Base-by-base conservation (phyloP, 352 stramenopile genomes). In the Phytophthora palmivora region DNA sequence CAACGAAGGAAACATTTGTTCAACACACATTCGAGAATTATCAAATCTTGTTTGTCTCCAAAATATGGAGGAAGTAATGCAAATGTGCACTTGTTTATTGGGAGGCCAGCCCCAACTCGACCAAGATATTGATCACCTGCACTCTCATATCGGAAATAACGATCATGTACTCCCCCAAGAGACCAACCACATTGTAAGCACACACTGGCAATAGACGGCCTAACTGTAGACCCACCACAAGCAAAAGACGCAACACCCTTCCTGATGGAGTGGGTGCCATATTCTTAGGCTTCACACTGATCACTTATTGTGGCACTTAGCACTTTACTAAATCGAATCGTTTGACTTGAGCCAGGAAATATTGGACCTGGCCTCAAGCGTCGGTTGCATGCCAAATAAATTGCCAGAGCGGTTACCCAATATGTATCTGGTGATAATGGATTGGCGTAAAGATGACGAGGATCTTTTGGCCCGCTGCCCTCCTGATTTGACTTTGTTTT, bases 211-310 rank as follows among this genome's bases (percentile, higher is more conserved):
- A 65, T 65, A 1, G 48, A 62, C 5, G 53, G 54, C 3, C 54
- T 54, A 28, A 43, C 16, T 5, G 54, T 70, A 15, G 24, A 34
- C 3, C 54, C 62, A 46, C 54, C 22, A 26, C 54, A 65, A 2
- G 49, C 43, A 28, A 63, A 71, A 24, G 50, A 57, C 1, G 55
- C 43, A 3, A 66, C 43, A 6, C 49, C 55, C 47, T 66, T 62
- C 0, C 55, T 22, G 14, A 71, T 53, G n/a, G 55, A 71, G 18
- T 66, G 54, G 0, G 55, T 71, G 11, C 62, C 55, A 14, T 54
- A 66, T 32, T 32, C 4, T 32, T 32, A 9, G 4, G 26, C 26
- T 32, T 32, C 26, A 32, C 26, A 32, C 26, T 32, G 26, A 9
- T 32, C 8, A 8, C 8, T 9, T 32, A 32, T 32, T 32, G 26